Evolutionary conservation across 495 filamentous ascomycete genomes (phyloP).

Genomic region (Trichoderma asperelloides): DNA sequence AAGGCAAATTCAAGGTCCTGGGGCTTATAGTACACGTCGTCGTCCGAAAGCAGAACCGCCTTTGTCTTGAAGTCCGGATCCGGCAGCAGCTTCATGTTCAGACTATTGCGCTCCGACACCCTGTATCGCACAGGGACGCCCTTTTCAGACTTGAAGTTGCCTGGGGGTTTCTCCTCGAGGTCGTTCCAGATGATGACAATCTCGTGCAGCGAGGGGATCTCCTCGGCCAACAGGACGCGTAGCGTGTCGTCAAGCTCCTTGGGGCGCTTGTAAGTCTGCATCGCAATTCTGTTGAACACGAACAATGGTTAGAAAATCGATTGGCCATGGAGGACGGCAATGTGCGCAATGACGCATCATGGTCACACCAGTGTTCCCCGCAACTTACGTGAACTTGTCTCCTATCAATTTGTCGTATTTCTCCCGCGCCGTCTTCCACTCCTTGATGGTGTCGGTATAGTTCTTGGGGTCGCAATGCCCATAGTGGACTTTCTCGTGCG

Average conservation of each 20-base stretch:
- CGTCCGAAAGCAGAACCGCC: slow-evolving; percentile 15
- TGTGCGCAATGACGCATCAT: not conserved
- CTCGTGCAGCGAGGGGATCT: slow-evolving; percentile 17
- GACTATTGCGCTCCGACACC: slow-evolving; percentile 13
- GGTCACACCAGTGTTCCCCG: not conserved
- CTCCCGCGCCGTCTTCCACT: not conserved
- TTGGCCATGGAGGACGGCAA: not conserved
- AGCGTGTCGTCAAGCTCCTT: slow-evolving; percentile 15
- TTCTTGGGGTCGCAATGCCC: not conserved
- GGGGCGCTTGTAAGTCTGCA: slow-evolving; percentile 15
- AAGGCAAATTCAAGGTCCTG: slow-evolving; percentile 17
- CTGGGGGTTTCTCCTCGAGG: slow-evolving; percentile 11
- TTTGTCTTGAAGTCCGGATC: slow-evolving; percentile 14
- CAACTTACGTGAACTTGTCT: slow-evolving; percentile 18
- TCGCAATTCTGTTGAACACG: slow-evolving; percentile 11
- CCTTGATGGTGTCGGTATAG: not conserved
- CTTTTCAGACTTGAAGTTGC: slow-evolving; percentile 10
- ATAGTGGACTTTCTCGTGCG: not conserved
- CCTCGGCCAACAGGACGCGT: not conserved
- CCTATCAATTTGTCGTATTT: slow-evolving; percentile 12
- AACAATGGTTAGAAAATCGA: not conserved
- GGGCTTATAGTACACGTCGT: slow-evolving; percentile 16
- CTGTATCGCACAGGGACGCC: slow-evolving; percentile 15
- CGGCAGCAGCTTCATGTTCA: slow-evolving; percentile 14
- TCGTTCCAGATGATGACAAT: slow-evolving; percentile 17